Conservation (phyloP, 768 basidiomycete genomes). For the Mycena olivaceomarginata region DNA sequence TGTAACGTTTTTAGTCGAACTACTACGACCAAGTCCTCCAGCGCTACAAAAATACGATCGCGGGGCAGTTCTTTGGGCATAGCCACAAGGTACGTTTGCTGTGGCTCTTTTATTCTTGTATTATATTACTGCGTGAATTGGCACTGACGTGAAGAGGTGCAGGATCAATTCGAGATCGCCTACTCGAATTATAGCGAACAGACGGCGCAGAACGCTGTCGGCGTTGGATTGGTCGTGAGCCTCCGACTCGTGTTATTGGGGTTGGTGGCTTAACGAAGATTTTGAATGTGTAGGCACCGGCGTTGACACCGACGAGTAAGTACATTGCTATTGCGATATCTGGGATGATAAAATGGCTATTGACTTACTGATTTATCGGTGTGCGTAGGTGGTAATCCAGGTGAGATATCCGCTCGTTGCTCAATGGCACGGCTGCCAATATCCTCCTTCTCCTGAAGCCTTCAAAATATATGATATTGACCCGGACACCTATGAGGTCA, state of each 20-base stretch:
- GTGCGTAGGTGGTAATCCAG: too few relatives aligned
- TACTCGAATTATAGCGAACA: too few relatives aligned
- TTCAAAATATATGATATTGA: slow-evolving; percentile 65
- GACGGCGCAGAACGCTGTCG: slow-evolving; percentile 47
- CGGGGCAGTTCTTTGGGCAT: too few relatives aligned
- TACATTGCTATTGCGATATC: not conserved
- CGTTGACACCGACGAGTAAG: slow-evolving; percentile 62
- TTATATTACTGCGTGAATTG: not conserved
- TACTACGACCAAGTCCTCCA: too few relatives aligned
- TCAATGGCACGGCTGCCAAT: too few relatives aligned
- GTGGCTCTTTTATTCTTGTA: not conserved
- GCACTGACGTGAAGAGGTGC: slow-evolving; percentile 29
- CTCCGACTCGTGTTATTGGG: not conserved
- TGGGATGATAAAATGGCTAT: too few relatives aligned
- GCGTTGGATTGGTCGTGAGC: slow-evolving; percentile 53
- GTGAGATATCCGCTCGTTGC: too few relatives aligned
- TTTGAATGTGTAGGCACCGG: slow-evolving; percentile 47
- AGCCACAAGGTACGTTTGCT: slow-evolving; percentile 53
- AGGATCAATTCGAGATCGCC: not conserved
- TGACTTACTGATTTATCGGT: too few relatives aligned
- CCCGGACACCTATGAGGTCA: slow-evolving; percentile 63
- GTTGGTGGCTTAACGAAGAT: slow-evolving; percentile 17
- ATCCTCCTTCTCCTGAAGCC: slow-evolving; percentile 36
- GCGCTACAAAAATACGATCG: too few relatives aligned
- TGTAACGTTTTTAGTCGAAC: slow-evolving; percentile 48